Evolutionary conservation across 345 rosid genomes (phyloP).

Genomic region (Mallotus nudiflorus): DNA sequence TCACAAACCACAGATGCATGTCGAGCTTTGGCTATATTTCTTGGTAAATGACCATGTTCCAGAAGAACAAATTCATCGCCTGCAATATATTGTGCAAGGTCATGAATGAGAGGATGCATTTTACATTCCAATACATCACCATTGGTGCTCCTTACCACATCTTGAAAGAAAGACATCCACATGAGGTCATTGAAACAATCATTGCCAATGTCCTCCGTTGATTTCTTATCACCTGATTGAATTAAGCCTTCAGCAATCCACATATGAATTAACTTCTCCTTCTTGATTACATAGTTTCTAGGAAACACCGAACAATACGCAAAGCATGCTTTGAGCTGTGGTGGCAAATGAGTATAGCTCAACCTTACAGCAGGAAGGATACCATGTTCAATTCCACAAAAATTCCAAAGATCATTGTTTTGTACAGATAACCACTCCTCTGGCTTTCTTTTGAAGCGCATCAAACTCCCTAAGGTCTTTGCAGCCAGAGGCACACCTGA

Average conservation of each 20-base stretch:
- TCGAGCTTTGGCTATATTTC: slow-evolving; percentile 10
- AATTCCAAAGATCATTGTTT: slow-evolving; percentile 16
- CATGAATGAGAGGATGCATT: slow-evolving; percentile 31
- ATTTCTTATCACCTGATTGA: background rate
- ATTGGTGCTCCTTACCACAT: background rate
- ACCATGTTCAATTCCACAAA: background rate
- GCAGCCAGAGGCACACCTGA: slow-evolving; percentile 13
- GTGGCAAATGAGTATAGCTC: background rate
- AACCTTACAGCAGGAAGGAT: background rate
- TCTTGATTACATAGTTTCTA: background rate
- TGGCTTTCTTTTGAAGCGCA: background rate
- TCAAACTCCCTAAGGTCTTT: slow-evolving; percentile 16
- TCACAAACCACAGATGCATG: slow-evolving; percentile 11
- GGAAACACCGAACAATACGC: slow-evolving; percentile 3
- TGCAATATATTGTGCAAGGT: slow-evolving; percentile 20
- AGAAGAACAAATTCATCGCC: slow-evolving; percentile 25
- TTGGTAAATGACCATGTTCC: slow-evolving; percentile 5
- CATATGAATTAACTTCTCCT: slow-evolving; percentile 4
- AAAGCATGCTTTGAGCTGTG: background rate
- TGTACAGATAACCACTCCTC: slow-evolving; percentile 5
- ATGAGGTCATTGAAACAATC: slow-evolving; percentile 17
- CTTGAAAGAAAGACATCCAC: slow-evolving; percentile 23
- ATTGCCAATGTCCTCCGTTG: slow-evolving; percentile 9
- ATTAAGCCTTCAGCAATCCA: slow-evolving; percentile 37
- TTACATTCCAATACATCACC: background rate